Evolutionary conservation across 2,329 filamentous ascomycete genomes (phyloP), one percentile per base, ranked within the genome.

Genomic region (Ambrosiella cleistominuta): DNA sequence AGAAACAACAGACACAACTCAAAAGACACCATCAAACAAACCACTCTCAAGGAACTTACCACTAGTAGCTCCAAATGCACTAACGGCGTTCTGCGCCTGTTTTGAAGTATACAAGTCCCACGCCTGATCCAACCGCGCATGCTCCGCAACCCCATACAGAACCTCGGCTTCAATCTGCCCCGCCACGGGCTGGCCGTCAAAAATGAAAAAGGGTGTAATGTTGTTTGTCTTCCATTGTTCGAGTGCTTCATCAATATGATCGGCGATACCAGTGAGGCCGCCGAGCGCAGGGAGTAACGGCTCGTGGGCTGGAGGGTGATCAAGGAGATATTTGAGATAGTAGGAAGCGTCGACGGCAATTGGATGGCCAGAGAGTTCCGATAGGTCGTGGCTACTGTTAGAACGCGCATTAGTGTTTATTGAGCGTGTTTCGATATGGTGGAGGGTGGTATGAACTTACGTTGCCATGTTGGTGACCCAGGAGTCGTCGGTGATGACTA

Each of bases 261-360:
- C 75, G 69, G 80, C 80, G 66, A 97, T 77, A 57, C 86, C 86
- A 61, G 91, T 93, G 61, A 91, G 78, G 60, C 93, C 93, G 54
- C 91, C 93, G 53, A 97, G 80, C 19, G 93, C 93, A 58, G 89
- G 82, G 39, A 97, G 79, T 39, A 98, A 82, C 47, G 91, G 90
- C 70, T 98, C 93, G 66, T 87, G 85, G 51, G 80, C 83, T 36
- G 81, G 79, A 49, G 78, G 70, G 59, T 77, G 79, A 66, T 85
- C 81, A 65, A 95, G 81, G 63, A 95, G 79, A 61, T 83, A 81
- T 68, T 85, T 79, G 63, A 98, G 80, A 69, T 93, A 97, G 70
- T 94, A 86, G 57, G 86, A 85, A 58, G 91, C 93, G 74, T 96
- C 90, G 66, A 97, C 82, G 63, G 84, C 90, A 65, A 96, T 79